Base-by-base conservation (phyloP, 2,329 filamentous ascomycete genomes). In the Microcyclosporella mali region DNA sequence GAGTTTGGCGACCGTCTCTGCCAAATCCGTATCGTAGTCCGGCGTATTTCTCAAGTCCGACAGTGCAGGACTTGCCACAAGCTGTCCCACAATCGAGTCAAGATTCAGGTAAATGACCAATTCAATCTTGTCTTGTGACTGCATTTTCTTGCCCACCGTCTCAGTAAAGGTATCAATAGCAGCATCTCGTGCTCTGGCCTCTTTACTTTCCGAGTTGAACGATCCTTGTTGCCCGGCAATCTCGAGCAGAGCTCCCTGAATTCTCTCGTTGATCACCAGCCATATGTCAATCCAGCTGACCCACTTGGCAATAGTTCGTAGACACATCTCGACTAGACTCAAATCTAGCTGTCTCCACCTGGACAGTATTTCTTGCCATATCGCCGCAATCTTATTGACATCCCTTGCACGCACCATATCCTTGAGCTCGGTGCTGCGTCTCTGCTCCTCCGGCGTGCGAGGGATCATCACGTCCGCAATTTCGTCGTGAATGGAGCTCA, bases 251-350 rank as follows among this genome's bases (percentile, higher is more conserved):
- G 88, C 77, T 60, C 78, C 81, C 58, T 97, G 79, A 77, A 95
- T 92, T 41, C 83, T 79, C 61, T 89, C 80, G 65, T 94, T 94
- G 57, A 98, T 87, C 33, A 98, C 82, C 44, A 98, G 73, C 38
- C 85, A 85, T 57, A 98, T 97, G 61, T 97, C 92, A 59, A 94
- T 94, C 92, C 92, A 98, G 75, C 88, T 94, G 47, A 95, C 88
- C 90, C 92, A 98, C 64, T 90, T 92, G 29, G 88, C 88, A 52
- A 98, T 81, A n/a, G 88, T 84, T 66, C 84, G 88, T 40, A 98
- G 74, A 56, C 86, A 89, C 75, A 94, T 82, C 64, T 95, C 88
- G 33, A 94, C 77, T 45, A 97, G 77, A 53, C 84, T 79, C 44
- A 80, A 74, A 59, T 77, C 76, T 43, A 69, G 66, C 56, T 79